Evolutionary conservation across 2,329 filamentous ascomycete species (phyloP), one percentile per base, ranked within the genome.

Genomic region (Ophiostoma tasmaniense): DNA sequence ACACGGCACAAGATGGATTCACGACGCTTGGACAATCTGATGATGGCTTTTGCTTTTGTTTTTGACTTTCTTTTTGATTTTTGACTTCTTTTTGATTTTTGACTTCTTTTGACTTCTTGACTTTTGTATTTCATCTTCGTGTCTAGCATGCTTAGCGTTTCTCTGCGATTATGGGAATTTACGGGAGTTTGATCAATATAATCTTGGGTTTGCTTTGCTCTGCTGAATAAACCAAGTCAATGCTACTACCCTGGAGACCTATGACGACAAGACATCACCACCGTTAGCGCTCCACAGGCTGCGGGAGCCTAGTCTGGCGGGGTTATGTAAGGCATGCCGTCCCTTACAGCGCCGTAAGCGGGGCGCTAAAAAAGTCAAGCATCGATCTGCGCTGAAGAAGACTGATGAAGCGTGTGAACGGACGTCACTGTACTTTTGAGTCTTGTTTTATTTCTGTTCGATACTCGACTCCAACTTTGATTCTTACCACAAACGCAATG

Each of bases 401-500:
- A 30, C 30, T 62, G 8, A 20, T 35, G 30, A 8, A n/a, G 59
- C 37, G 20, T 22, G 50, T 55, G n/a, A 55, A 22, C n/a, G 25
- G 14, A 61, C 11, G 6, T 14, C 33, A 28, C 55, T 33, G 25
- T 28, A 17, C 25, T 61, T 30, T 28, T 28, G n/a, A 59, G 13
- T 30, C 17, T 59, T 14, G 30, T 17, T 17, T 61, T 33, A 8
- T 1, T 8, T 11, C 3, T 28, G 1, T 4, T 30, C 25, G 33
- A 4, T 5, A 14, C 35, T 50, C 10, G 2, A n/a, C 35, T 2
- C 10, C 37, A 5, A 35, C 20, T 8, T n/a, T 25, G n/a, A 55
- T 22, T 55, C 25, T 13, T 3, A 22, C n/a, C 2, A 3, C n/a
- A 55, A 55, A 14, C n/a, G 35, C 52, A 22, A 73, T 73, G 73